Base-by-base conservation (phyloP, 1,284 basidiomycete species). In the Pseudozyma sp. region DNA sequence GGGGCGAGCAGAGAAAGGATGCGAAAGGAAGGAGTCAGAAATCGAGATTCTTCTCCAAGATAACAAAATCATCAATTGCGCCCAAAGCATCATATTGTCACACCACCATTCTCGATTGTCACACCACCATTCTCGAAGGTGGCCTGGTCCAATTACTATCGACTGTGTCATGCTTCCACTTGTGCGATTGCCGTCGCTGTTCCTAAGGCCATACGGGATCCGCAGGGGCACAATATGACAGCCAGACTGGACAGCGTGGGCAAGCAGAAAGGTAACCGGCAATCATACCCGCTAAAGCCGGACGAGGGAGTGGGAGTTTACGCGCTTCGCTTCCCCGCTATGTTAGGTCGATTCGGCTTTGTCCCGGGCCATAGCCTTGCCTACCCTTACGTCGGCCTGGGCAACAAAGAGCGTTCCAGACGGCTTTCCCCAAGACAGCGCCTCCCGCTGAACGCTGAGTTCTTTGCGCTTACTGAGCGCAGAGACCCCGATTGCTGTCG, bases 241-340 rank as follows among this genome's bases (percentile, higher is more conserved):
- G 11, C 39, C 9, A 12, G 39, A 40, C 39, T 40, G 12, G 12
- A 40, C 39, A 40, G 39, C 39, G 25, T 31, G 25, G 25, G 25
- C 25, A 31, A 31, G 25, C 25, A 31, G 25, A 31, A 40, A 40
- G 39, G 16, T 12, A 40, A 40, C 19, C 45, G 45, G 45, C 45
- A 25, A 47, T 47, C 25, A 3, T 25, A 8, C 45, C 45, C 19
- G 18, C 9, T 47, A 51, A 47, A 42, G 21, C 25, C 45, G 9
- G 12, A 25, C 10, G 42, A 13, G 14, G 7, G 5, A 43, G 19
- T 31, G 3, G 12, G 16, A 43, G 21, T 34, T n/a, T n/a, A 31
- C 39, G 52, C 52, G 52, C 52, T 38, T 53, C 14, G 47, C 44
- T 34, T 21, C 21, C 14, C 45, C 19, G 36, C 39, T 12, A 34